phyloP scores from a whole-genome alignment of 352 stramenopile species.

The Globisporangium cylindrosporum region DNA sequence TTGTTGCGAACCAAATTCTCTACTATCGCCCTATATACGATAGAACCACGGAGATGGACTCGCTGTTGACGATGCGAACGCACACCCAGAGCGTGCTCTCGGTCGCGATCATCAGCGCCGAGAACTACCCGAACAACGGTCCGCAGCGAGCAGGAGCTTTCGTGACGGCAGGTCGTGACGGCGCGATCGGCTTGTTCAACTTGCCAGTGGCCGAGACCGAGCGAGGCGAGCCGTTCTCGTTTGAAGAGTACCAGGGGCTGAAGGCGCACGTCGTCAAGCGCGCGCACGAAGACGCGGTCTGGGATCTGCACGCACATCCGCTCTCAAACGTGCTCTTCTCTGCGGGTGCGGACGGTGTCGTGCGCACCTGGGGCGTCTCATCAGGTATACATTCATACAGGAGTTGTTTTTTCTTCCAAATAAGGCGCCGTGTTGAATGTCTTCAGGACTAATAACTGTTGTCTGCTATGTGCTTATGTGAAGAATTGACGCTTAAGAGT shows the following conservation, averaged over 20 bases:
- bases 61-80: slow-evolving; percentile 67
- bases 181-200: slow-evolving; percentile 64
- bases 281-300: slow-evolving; percentile 81
- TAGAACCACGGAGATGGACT: slow-evolving; percentile 73
- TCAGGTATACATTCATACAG: slow-evolving; percentile 38
- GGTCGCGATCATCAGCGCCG: slow-evolving; percentile 65
- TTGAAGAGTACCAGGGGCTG: slow-evolving; percentile 71
- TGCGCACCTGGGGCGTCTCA: slow-evolving; percentile 73
- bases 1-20: not conserved
- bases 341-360: slow-evolving; percentile 69
- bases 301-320: slow-evolving; percentile 78
- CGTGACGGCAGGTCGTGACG: slow-evolving; percentile 73
- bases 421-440: no score
- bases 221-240: slow-evolving; percentile 64
- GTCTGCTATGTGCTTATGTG: not conserved
- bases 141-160: slow-evolving; percentile 58
- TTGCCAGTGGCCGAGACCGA: slow-evolving; percentile 55
- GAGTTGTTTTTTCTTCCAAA: no score
- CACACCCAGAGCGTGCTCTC: slow-evolving; percentile 77
- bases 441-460: slow-evolving; percentile 1
- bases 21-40: not conserved
- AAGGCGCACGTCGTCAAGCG: slow-evolving; percentile 66
- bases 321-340: slow-evolving; percentile 84
- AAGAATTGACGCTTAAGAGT: slow-evolving; percentile 75
- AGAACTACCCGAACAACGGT: slow-evolving; percentile 63